Evolutionary conservation across 805 yeast genomes (phyloP), one percentile per base, ranked within the genome.

Genomic region (Sugiyamaella smithiae): DNA sequence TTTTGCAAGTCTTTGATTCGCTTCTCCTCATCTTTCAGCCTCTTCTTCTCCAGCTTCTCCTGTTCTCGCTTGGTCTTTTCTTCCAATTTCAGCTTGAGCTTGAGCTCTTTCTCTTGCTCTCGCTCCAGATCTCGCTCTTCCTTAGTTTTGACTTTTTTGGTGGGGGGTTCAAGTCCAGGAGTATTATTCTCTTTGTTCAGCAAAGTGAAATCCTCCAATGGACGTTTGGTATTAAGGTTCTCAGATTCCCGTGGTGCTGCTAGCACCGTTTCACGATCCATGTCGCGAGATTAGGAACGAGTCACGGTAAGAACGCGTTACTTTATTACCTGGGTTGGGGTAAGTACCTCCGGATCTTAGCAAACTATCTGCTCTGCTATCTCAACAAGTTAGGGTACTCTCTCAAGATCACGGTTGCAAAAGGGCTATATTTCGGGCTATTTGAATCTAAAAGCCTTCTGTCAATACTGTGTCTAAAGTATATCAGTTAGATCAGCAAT

Each of bases 21-120:
- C 49, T 43, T 44, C 50, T 64, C 62, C 14, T 43, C 58, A 40
- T 63, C 65, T 37, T 55, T 55, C 22, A 42, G 49, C 25, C 52
- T 53, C 37, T 51, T 46, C 50, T 49, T 53, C 35, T 52, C 60
- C 33, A 40, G 52, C 23, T 23, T 37, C 28, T 43, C 52, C n/a
- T 29, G 43, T 22, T 62, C 59, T 17, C 33, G 23, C 25, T 19
- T 12, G 3, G 19, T 16, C 41, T 48, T 48, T 16, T 43, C 43
- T 23, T 48, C 43, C 14, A 24, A n/a, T 31, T 48, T 36, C 20
- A 16, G 40, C 25, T 29, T 40, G 19, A 19, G 23, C 19, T 48
- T 26, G 19, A 19, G 12, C 12, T 23, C 24, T 9, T 5, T 12
- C 47, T 29, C 28, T 29, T 17, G 25, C 20, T 32, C 23, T 11